Evolutionary conservation across 2,329 filamentous ascomycete species (phyloP), one percentile per base, ranked within the genome.

Genomic region (Arthrobotrys musiformis): DNA sequence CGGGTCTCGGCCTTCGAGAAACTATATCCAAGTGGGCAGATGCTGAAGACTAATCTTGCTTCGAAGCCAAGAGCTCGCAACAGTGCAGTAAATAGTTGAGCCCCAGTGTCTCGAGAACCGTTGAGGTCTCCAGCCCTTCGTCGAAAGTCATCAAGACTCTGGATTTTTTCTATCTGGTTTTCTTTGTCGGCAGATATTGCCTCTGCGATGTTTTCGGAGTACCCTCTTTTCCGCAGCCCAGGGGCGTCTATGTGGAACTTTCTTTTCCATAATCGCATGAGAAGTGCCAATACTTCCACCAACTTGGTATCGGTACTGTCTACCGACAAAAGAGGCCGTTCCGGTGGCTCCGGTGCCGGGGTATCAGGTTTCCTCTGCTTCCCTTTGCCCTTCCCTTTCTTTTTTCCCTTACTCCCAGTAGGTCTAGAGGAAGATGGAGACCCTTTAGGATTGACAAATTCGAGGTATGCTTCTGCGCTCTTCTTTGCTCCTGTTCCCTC

Each of bases 221-320:
- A 98, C 0, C 95, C 95, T 82, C 89, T 87, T 84, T 98, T 99
- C n/a, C 94, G 88, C 22, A 98, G 82, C 0, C 92, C 93, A 0
- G 94, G 93, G 0, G 90, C 88, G 0, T 90, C 93, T 48, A 95
- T 86, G 0, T 86, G 88, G 83, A 97, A 99, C 35, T 90, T 87
- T 81, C 93, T 91, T 82, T 90, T 93, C 95, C 95, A 99, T 86
- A 93, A 97, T 0, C 90, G 88, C 8, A 90, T 86, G n/a, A 99
- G 84, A 2, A 89, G 86, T 81, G 91, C 91, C 81, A 98, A 86
- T 2, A 98, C 85, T 22, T 88, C 87, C 80, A 94, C 92, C 0
- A 93, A 84, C 46, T 40, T 77, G 9, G 52, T 17, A 48, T 77
- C 73, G 7, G 50, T 24, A 22, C 48, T 88, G 88, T 69, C 90